Evolutionary conservation across 106 monocot genomes (phyloP).

Genomic region (Posidonia australis): DNA sequence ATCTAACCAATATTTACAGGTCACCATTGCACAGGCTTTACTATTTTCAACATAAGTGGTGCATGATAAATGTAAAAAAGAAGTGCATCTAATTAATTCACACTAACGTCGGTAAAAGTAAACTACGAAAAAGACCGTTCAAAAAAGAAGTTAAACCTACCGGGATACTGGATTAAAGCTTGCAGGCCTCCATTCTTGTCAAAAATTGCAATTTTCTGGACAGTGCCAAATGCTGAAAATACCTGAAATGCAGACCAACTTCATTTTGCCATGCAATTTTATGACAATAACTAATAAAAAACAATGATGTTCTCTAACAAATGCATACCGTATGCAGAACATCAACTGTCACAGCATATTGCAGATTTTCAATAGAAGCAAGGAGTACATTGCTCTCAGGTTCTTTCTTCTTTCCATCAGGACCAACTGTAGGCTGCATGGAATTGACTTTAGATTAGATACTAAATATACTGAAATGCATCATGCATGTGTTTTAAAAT

Average conservation of each 20-base stretch:
- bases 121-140: not conserved
- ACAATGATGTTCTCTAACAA: constrained; percentile 2
- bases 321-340: constrained; percentile 60
- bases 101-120: not conserved
- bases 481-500: not conserved
- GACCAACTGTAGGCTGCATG: constrained; percentile 19
- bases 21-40: not conserved
- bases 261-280: not conserved
- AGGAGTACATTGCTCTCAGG: constrained; percentile 72
- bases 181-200: constrained; percentile 83
- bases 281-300: not conserved
- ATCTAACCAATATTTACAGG: not conserved
- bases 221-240: constrained; percentile 73
- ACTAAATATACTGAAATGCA: not conserved
- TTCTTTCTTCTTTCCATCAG: constrained; percentile 70
- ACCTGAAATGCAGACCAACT: constrained; percentile 29
- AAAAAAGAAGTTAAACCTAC: constrained; percentile 8
- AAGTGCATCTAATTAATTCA: not conserved
- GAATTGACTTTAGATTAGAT: not conserved
- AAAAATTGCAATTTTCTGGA: constrained; percentile 88
- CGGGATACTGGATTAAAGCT: constrained; percentile 76
- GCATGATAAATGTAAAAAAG: not conserved
- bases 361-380: constrained; percentile 65
- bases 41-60: not conserved
- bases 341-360: constrained; percentile 71